Conservation (phyloP, 192 early-diverging fungal genomes). For the Pilobolus umbonatus region DNA sequence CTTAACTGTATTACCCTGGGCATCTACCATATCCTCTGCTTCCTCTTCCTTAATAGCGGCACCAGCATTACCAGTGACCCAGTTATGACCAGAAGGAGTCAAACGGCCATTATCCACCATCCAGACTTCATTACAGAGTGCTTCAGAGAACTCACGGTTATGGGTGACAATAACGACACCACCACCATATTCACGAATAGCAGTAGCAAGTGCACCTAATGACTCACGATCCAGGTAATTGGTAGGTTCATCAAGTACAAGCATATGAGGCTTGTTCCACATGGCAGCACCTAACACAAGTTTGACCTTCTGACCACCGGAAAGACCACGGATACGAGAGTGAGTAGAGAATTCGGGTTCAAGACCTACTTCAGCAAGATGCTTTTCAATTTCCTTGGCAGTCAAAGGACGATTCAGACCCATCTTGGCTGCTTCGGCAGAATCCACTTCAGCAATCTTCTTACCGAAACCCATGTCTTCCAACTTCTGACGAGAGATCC, state of each 20-base stretch:
- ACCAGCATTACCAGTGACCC: slow-evolving; percentile 47
- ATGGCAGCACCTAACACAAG: slow-evolving; percentile 78
- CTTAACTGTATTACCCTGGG: slow-evolving; percentile 72
- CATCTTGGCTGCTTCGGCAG: slow-evolving; percentile 68
- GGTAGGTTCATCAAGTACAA: slow-evolving; percentile 89
- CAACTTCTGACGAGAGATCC: slow-evolving; percentile 66
- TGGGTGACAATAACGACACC: slow-evolving; percentile 84
- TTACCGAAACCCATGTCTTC: slow-evolving; percentile 74
- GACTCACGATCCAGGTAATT: slow-evolving; percentile 64
- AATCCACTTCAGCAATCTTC: slow-evolving; percentile 71
- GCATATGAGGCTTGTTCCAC: slow-evolving; percentile 86
- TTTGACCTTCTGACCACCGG: slow-evolving; percentile 84
- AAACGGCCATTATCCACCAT: slow-evolving; percentile 60
- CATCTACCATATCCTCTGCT: slow-evolving; percentile 52
- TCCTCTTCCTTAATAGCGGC: slow-evolving; percentile 46
- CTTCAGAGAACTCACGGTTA: slow-evolving; percentile 76
- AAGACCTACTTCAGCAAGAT: slow-evolving; percentile 72
- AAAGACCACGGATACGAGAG: slow-evolving; percentile 63
- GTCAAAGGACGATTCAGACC: slow-evolving; percentile 72
- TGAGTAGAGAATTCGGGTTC: slow-evolving; percentile 72
- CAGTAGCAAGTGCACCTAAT: slow-evolving; percentile 62
- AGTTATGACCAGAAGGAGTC: slow-evolving; percentile 47
- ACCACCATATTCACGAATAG: slow-evolving; percentile 72
- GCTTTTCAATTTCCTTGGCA: slow-evolving; percentile 62
- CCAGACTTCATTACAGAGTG: slow-evolving; percentile 74